phyloP scores from a whole-genome alignment of 1,139 yeast species.

The Geotrichum armillariae region DNA sequence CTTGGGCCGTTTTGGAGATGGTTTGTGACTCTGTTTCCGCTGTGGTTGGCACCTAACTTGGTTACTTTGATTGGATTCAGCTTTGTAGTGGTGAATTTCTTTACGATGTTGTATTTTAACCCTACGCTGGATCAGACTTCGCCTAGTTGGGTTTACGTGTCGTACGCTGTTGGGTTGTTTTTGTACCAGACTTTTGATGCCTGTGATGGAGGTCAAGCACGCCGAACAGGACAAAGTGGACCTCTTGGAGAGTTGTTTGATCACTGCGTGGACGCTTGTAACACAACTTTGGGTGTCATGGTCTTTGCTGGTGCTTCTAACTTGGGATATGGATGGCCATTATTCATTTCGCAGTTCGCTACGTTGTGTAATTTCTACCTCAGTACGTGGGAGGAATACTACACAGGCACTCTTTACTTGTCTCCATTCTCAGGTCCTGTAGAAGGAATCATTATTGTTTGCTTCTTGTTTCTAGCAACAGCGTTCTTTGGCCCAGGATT shows the following conservation, averaged over 20 bases:
- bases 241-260: conserved; percentile 94
- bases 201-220: conserved; percentile 93
- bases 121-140: conserved; percentile 58
- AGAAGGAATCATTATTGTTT: conserved; percentile 79
- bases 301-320: conserved; percentile 73
- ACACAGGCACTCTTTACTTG: conserved; percentile 79
- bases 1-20: conserved; percentile 71
- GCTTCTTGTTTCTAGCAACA: conserved; percentile 55
- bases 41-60: conserved; percentile 76
- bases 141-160: conserved; percentile 82
- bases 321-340: conserved; percentile 65
- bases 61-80: conserved; percentile 77
- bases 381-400: conserved; percentile 96
- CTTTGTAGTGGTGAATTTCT: conserved; percentile 65
- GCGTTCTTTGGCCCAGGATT: conserved; percentile 68
- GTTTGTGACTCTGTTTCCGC: conserved; percentile 74
- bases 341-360: conserved; percentile 70
- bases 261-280: conserved; percentile 87
- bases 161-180: conserved; percentile 82
- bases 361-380: conserved; percentile 76
- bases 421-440: conserved; percentile 91
- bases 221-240: conserved; percentile 89
- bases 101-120: conserved; percentile 69
- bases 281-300: conserved; percentile 76
- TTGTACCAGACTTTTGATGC: conserved; percentile 96